phyloP scores from a whole-genome alignment of 2,329 filamentous ascomycete genomes.

The Periconia sp. region DNA sequence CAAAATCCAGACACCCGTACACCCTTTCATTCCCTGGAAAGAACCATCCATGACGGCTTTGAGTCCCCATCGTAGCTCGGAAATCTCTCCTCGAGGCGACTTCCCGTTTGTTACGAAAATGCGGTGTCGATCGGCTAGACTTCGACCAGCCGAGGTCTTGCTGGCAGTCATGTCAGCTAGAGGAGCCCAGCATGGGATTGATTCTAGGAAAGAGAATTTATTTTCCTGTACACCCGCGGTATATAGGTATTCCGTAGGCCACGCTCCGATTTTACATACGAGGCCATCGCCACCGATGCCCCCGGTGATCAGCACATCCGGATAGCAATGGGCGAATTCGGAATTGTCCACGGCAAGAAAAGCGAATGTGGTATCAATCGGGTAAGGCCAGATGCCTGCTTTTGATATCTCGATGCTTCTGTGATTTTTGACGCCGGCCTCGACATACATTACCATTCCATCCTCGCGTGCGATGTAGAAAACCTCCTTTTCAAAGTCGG shows the following conservation, averaged over 20 bases:
- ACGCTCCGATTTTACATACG: conserved; percentile 66
- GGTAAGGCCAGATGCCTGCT: conserved; percentile 64
- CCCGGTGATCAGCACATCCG: conserved; percentile 78
- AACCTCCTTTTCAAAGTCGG: conserved; percentile 65
- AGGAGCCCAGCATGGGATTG: conserved; percentile 64
- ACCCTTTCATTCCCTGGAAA: conserved; percentile 34
- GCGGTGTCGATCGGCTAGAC: conserved; percentile 21
- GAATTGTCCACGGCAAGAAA: conserved; percentile 56
- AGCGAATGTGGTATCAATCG: conserved; percentile 80
- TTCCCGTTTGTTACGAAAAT: conserved; percentile 48
- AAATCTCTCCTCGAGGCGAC: conserved; percentile 46
- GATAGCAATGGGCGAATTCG: conserved; percentile 57
- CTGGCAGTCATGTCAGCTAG: conserved; percentile 51
- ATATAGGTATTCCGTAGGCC: conserved; percentile 48
- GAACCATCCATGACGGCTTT: conserved; percentile 39
- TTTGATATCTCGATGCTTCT: conserved; percentile 44
- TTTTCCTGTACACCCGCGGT: conserved; percentile 54
- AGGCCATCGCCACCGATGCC: conserved; percentile 78
- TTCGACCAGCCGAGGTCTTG: conserved; percentile 22
- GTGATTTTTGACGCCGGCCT: conserved; percentile 50
- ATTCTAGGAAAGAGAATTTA: conserved; percentile 54
- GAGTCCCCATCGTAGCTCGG: conserved; percentile 47
- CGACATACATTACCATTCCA: conserved; percentile 73
- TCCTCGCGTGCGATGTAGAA: conserved; percentile 90
- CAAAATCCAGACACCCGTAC: conserved; percentile 43